Evolutionary conservation across 2,329 filamentous ascomycete species (phyloP), one percentile per base, ranked within the genome.

Genomic region (Neobulgaria alba): DNA sequence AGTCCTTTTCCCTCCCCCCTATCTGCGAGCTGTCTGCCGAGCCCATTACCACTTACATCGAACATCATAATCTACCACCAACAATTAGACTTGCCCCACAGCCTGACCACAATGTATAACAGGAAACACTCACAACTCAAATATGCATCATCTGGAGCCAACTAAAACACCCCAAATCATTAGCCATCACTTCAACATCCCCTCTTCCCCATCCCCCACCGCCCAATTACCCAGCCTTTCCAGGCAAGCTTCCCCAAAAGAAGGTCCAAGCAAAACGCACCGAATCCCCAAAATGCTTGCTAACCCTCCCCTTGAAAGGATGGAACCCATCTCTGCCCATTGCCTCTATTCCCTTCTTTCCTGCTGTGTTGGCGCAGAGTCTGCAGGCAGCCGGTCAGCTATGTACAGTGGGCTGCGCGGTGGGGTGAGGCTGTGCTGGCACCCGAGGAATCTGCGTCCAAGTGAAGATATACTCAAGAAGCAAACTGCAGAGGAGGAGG

Each of bases 121-220:
- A 26, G 12, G 7, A 12, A 26, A n/a, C 37, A 59, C 77, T 74
- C 61, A 82, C 81, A 85, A 58, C 75, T 81, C 47, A 85, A 64
- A 62, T 82, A 84, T 26, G 77, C 73, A 63, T 82, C 79, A 50
- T 84, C 79, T 10, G 79, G 78, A 39, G 66, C 65, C 48, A 77
- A 55, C 67, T 71, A 46, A 26, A 26, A 26, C 7, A 26, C 23
- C 23, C 23, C 23, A n/a, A n/a, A n/a, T 26, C 23, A 26, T 26
- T 26, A 26, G 23, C 23, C 23, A 26, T 26, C 23, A 7, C 12
- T 7, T 26, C 23, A 7, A 26, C 12, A 12, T 7, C 23, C 12
- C 23, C 12, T 26, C 23, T 7, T 26, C 12, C 23, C 12, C 32
- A 32, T 42, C 26, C 36, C n/a, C n/a, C n/a, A n/a, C n/a, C n/a